Percentiles rank a stretch among this genome's conserved stretches.
Conservation (phyloP, 2,329 filamentous ascomycete species). For the Exophiala viscosa region DNA sequence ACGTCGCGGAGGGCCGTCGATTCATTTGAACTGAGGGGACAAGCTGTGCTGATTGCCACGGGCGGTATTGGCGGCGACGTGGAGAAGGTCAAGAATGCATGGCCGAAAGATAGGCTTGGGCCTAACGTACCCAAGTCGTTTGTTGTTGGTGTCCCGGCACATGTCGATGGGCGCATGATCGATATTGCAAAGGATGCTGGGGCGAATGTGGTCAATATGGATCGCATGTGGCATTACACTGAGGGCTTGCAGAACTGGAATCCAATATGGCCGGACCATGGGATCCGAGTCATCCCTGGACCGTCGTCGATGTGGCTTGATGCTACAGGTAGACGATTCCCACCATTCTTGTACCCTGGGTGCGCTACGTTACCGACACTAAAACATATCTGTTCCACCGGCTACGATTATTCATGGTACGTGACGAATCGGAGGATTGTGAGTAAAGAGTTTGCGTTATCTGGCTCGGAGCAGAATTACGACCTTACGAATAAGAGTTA, state of each 20-base stretch:
- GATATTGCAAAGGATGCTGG: conserved; percentile 53
- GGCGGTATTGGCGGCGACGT: conserved; percentile 61
- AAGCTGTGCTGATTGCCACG: conserved; percentile 53
- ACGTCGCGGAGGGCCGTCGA: conserved; percentile 46
- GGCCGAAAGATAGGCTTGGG: conserved; percentile 57
- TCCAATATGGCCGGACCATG: conserved; percentile 59
- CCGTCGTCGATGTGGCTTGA: conserved; percentile 63
- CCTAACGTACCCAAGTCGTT: conserved; percentile 55
- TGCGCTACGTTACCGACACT: conserved; percentile 57
- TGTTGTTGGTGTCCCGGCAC: conserved; percentile 59
- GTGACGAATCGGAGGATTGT: conserved; percentile 58
- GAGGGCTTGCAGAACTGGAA: conserved; percentile 62
- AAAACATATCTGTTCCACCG: conserved; percentile 57
- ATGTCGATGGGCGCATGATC: conserved; percentile 64
- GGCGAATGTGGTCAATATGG: conserved; percentile 56
- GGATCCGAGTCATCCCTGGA: conserved; percentile 58
- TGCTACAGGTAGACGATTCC: conserved; percentile 56
- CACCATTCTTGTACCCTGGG: conserved; percentile 56
- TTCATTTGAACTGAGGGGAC: conserved; percentile 53
- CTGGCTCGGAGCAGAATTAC: conserved; percentile 61
- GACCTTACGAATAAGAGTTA: conserved; percentile 58
- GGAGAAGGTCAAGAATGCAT: conserved; percentile 56
- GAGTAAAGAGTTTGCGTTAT: conserved; percentile 59
- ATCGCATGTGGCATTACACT: conserved; percentile 66
- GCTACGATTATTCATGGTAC: conserved; percentile 63